Conservation (phyloP, 257 asterid genomes). For the Ehretia macrophylla region DNA sequence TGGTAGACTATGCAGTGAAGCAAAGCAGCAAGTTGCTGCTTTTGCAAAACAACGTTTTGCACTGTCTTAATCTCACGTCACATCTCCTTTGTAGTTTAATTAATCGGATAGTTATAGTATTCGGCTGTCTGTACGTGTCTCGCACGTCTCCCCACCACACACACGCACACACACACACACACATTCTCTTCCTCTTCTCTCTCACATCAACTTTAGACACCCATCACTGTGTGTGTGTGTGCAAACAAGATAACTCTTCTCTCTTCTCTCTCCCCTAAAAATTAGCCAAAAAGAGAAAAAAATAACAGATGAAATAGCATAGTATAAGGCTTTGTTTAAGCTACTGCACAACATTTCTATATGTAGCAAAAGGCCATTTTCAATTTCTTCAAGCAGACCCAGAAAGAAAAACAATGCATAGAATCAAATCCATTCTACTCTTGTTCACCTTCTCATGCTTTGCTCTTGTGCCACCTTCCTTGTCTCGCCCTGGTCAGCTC, state of each 20-base stretch:
- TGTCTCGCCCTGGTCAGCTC: constrained; percentile 13
- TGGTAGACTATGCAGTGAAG: no score
- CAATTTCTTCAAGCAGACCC: not conserved
- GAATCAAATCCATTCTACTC: not conserved
- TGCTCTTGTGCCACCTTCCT: not conserved
- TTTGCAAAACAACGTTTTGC: no score
- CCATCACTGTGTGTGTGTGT: not conserved
- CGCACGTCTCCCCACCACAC: not conserved
- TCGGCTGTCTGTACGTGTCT: constrained; percentile 33
- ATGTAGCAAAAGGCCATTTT: not conserved
- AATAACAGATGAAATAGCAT: not conserved
- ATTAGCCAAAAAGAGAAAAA: not conserved
- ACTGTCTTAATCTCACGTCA: not conserved
- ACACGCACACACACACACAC: constrained; percentile 45
- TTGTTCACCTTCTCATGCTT: not conserved
- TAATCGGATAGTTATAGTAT: constrained; percentile 3
- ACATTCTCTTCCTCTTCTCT: constrained; percentile 9
- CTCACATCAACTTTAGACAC: not conserved
- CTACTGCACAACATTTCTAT: not conserved
- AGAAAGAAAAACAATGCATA: not conserved
- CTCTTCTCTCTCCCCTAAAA: not conserved
- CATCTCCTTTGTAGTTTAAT: no score
- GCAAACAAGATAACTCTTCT: not conserved
- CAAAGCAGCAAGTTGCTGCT: no score
- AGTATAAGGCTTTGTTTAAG: not conserved